Percentiles rank a stretch among this genome's conserved stretches.
Evolutionary conservation across 768 basidiomycete species (phyloP).

Genomic region (Agaricus sinodeliciosus): DNA sequence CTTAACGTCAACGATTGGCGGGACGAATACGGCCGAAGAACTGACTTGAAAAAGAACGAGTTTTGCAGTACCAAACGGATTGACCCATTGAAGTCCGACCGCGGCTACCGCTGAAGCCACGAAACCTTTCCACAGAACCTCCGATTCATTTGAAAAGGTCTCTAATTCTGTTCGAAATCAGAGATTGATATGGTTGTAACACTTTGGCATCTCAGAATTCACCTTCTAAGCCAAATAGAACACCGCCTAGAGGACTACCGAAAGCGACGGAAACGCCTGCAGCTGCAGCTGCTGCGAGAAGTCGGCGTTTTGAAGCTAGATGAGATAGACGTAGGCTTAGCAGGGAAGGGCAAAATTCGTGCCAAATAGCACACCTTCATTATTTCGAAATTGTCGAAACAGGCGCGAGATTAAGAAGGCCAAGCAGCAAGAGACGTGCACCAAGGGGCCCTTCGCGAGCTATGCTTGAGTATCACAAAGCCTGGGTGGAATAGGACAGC

Average conservation of each 20-base stretch:
- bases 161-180: slow-evolving; percentile 44
- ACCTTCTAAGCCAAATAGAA: slow-evolving; percentile 80
- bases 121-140: slow-evolving; percentile 84
- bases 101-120: slow-evolving; percentile 86
- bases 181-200: not conserved
- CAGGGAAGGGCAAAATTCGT: not conserved
- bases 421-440: slow-evolving; percentile 81
- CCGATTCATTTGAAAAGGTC: slow-evolving; percentile 62
- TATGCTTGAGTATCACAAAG: not conserved
- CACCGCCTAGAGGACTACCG: slow-evolving; percentile 81
- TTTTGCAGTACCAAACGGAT: slow-evolving; percentile 83
- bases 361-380: slow-evolving; percentile 50
- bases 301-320: slow-evolving; percentile 70
- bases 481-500: slow-evolving; percentile 6
- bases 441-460: slow-evolving; percentile 59
- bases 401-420: slow-evolving; percentile 61
- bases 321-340: not conserved
- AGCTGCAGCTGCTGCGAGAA: slow-evolving; percentile 77
- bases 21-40: not conserved
- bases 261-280: slow-evolving; percentile 88
- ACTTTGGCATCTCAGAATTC: not conserved
- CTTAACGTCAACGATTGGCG: not conserved
- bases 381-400: slow-evolving; percentile 67
- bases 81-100: slow-evolving; percentile 74
- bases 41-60: slow-evolving; percentile 72